Evolutionary conservation across 2,329 filamentous ascomycete species (phyloP).

Genomic region (Colletotrichum incanum): DNA sequence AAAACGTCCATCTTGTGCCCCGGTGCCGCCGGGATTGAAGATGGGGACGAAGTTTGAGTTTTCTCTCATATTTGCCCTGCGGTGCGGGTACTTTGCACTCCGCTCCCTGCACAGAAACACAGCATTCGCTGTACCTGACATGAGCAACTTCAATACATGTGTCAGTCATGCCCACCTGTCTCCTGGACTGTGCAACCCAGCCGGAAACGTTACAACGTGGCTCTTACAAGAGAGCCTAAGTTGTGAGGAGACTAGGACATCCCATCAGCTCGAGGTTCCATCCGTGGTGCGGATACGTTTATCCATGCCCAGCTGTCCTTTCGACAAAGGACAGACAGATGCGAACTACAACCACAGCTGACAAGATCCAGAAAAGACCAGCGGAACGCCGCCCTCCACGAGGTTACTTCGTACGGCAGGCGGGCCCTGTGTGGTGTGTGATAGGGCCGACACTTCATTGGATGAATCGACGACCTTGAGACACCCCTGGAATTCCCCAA

Average conservation of each 20-base stretch:
- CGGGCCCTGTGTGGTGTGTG: not conserved
- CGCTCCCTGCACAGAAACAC: not conserved
- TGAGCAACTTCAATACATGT: not conserved
- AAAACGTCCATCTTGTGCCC: conserved; percentile 11
- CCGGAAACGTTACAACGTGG: not conserved
- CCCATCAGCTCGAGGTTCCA: not conserved
- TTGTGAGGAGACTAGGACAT: not conserved
- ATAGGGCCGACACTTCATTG: not conserved
- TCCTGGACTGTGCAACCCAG: not conserved
- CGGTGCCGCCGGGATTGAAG: not conserved
- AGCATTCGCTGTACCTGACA: not conserved
- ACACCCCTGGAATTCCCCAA: not conserved
- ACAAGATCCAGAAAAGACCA: conserved; percentile 16
- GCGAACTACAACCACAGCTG: not conserved
- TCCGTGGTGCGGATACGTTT: not conserved
- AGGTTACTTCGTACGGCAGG: conserved; percentile 1
- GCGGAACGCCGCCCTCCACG: conserved; percentile 31
- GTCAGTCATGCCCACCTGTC: conserved; percentile 5
- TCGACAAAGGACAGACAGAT: not conserved
- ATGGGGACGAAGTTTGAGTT: conserved; percentile 22
- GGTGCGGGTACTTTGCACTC: not conserved
- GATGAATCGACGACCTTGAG: not conserved
- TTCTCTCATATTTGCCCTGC: conserved; percentile 10
- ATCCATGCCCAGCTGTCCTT: not conserved
- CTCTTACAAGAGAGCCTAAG: not conserved